Evolutionary conservation across 108 stramenopile genomes (phyloP), one percentile per base, ranked within the genome.

Genomic region (Skeletonema grethae): DNA sequence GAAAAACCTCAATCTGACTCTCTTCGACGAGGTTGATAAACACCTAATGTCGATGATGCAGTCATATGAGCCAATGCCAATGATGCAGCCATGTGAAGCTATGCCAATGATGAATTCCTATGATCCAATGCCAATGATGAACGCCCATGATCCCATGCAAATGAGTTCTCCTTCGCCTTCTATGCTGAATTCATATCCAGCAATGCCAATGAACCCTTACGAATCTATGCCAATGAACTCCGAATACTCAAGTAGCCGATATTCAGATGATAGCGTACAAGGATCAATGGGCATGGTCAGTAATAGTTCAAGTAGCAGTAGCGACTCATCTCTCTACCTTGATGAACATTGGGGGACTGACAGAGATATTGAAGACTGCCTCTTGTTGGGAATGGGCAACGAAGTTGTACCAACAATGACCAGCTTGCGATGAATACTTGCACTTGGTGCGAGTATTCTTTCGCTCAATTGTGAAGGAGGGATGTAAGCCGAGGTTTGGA

Each of bases 281-380:
- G 46, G 46, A 48, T 48, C 46, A 48, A 6, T 48, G 46, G 50
- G 50, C 9, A 5, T 53, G 20, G 50, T 24, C 22, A 53, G 50
- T n/a, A 7, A 53, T 53, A 24, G 50, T 53, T 8, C 18, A 9
- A 53, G 22, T 53, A 53, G 50, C 8, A 48, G 46, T 48, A 22
- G 22, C 7, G 22, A 22, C 50, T 53, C 50, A 22, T 53, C 9
- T 8, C 22, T n/a, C 15, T 4, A 53, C 7, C 50, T 22, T 0
- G 22, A 53, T 4, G 50, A 22, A 22, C 50, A 53, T 7, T 53
- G 41, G 41, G 41, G 41, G 2, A n/a, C 41, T n/a, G 41, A 43
- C n/a, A 43, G 7, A 6, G 50, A 53, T 22, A 53, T 53, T 53
- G 50, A 53, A 24, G 50, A 53, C 50, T 53, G 50, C 22, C 50